Evolutionary conservation across 805 yeast species (phyloP).

Genomic region (Wickerhamiella galacta): DNA sequence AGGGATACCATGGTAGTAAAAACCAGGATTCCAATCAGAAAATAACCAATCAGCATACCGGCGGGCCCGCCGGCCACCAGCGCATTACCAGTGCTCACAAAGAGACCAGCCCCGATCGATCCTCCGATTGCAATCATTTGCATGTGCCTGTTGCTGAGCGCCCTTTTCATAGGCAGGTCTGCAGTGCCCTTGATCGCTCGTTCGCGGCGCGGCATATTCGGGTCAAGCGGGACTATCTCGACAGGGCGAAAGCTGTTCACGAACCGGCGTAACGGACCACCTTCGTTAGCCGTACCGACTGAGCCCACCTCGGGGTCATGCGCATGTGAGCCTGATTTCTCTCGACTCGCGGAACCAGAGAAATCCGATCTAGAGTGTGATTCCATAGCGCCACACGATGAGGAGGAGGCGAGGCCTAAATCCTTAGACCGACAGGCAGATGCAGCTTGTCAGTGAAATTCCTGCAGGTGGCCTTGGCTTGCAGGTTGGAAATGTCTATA

Average conservation of each 20-base stretch:
- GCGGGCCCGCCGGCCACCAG: slow-evolving; percentile 45
- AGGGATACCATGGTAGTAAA: slow-evolving; percentile 47
- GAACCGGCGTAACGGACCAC: slow-evolving; percentile 3
- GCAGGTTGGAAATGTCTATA: too few species aligned
- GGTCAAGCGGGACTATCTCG: slow-evolving; percentile 26
- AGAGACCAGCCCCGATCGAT: slow-evolving; percentile 59
- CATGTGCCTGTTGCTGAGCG: slow-evolving; percentile 38
- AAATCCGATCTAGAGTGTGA: too few species aligned
- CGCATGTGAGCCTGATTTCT: too few species aligned
- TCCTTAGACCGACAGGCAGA: too few species aligned
- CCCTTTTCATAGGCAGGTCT: slow-evolving; percentile 31
- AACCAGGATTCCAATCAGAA: slow-evolving; percentile 45
- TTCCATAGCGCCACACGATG: too few species aligned
- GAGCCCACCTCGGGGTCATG: slow-evolving; percentile 4
- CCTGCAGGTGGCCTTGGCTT: too few species aligned
- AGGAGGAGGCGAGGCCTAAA: too few species aligned
- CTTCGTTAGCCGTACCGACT: not conserved
- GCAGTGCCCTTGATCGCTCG: slow-evolving; percentile 28
- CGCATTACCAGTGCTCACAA: slow-evolving; percentile 50
- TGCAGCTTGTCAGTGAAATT: too few species aligned
- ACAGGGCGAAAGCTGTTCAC: slow-evolving; percentile 30
- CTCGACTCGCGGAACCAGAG: too few species aligned
- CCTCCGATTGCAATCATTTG: slow-evolving; percentile 65
- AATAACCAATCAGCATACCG: slow-evolving; percentile 38
- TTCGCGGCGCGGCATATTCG: slow-evolving; percentile 17